Percentiles rank a stretch among this genome's conserved stretches.
These are phyloP conservation scores for Flaveria sonorensis DNA, from an alignment of 129 eudicot genomes.

Conservation along the genomic window DNA sequence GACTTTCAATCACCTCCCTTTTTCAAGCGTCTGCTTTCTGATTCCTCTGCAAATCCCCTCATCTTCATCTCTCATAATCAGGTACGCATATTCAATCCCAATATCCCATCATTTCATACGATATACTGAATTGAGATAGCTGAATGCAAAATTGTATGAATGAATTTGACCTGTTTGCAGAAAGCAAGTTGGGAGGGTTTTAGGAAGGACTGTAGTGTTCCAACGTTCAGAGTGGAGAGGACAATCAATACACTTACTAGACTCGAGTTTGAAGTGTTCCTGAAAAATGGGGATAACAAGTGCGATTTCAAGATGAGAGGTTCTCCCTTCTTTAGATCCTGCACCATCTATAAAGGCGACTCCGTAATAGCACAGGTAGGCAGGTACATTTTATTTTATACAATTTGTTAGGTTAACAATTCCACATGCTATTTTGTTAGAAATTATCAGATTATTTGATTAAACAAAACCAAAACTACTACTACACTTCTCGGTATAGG, in stretches of 20 bases:
- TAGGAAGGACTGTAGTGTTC: constrained; percentile 44
- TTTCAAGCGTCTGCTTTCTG: constrained; percentile 33
- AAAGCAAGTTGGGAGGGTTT: constrained; percentile 68
- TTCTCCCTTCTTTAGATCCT: constrained; percentile 66
- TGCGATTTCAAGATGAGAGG: constrained; percentile 68
- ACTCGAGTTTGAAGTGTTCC: constrained; percentile 56
- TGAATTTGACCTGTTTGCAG: constrained; percentile 24
- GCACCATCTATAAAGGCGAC: constrained; percentile 74
- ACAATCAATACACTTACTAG: constrained; percentile 39
- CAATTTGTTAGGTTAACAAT: too few species aligned
- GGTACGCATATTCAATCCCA: constrained; percentile 3
- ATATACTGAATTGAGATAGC: too few species aligned
- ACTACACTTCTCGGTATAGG: too few species aligned
- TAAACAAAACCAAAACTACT: too few species aligned
- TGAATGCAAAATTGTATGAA: neutral
- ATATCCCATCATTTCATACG: too few species aligned
- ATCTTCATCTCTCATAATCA: constrained; percentile 39
- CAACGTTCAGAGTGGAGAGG: constrained; percentile 57
- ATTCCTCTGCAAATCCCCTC: constrained; percentile 53
- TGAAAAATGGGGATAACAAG: constrained; percentile 24
- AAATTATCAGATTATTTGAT: too few species aligned
- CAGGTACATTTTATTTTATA: constrained; percentile 49
- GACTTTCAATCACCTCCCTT: neutral
- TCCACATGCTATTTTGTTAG: too few species aligned
- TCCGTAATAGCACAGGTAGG: constrained; percentile 86